phyloP scores from a whole-genome alignment of 1,284 basidiomycete species.

The Grifola frondosa region DNA sequence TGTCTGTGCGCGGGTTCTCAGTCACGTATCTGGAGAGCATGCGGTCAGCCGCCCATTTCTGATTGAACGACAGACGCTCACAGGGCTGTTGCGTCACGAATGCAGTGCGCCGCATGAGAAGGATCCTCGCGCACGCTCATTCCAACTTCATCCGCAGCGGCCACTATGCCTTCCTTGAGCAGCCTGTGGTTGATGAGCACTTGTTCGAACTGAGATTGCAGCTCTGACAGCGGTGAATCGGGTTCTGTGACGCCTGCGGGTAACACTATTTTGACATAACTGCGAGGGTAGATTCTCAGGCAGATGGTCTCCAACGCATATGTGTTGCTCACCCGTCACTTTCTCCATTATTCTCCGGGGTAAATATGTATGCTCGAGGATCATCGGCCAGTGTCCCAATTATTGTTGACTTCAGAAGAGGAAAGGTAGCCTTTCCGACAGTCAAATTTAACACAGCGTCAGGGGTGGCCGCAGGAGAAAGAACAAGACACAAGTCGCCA shows the following conservation, averaged over 20 bases:
- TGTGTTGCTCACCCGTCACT: conserved; percentile 14
- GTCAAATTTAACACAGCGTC: conserved; percentile 15
- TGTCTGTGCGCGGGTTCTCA: conserved; percentile 19
- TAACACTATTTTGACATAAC: conserved; percentile 23
- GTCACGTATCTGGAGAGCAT: conserved; percentile 13
- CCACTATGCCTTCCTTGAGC: conserved; percentile 29
- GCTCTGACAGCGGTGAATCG: conserved; percentile 7
- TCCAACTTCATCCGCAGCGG: conserved; percentile 27
- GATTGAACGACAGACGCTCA: conserved; percentile 6
- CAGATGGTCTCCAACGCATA: background rate
- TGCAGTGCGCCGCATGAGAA: conserved; percentile 12
- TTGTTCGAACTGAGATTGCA: conserved; percentile 25
- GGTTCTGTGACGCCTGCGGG: conserved; percentile 11
- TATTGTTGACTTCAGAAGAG: conserved; percentile 19
- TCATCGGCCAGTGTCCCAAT: conserved; percentile 26
- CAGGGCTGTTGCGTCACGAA: conserved; percentile 15
- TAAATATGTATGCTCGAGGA: conserved; percentile 23
- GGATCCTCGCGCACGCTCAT: conserved; percentile 25
- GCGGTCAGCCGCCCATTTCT: background rate
- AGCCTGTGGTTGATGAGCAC: conserved; percentile 26
- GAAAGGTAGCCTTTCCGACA: conserved; percentile 21
- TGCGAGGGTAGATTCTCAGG: conserved; percentile 1
- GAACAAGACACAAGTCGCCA: conserved; percentile 10
- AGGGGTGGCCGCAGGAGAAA: conserved; percentile 2
- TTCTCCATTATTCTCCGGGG: conserved; percentile 14